Base-by-base conservation (phyloP, 495 filamentous ascomycete species). In the Tuber indicum region DNA sequence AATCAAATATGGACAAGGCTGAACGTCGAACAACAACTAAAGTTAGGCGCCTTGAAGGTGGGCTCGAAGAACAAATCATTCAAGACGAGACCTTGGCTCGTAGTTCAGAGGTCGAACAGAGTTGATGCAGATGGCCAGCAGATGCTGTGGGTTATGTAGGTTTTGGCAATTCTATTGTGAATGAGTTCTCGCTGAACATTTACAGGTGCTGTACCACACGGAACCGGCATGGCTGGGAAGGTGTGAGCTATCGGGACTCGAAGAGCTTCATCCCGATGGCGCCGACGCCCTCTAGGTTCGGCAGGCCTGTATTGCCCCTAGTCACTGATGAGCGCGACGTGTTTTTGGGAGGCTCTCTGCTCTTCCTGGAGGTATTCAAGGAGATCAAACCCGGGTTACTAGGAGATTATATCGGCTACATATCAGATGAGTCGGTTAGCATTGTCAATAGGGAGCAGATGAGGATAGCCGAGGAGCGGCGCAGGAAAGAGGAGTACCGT, bases 31-130 rank as follows among this genome's bases (percentile, higher is more conserved):
- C 74, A 80, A 39, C 77, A 73, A 14, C 23, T 75, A 26, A 74
- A 78, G 45, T 70, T 79, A 47, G 73, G 77, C 46, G 74, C 77
- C 36, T 36, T 80, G 42, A 79, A 79, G 23, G 73, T 74, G 9
- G 78, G 77, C n/a, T 79, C 78, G 2, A 73, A 80, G 26, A 80
- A 80, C 23, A 80, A 80, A 66, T 80, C 77, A 10, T 74, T 74
- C 41, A 80, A 80, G 72, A 80, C 75, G 14, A 74, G 77, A 12
- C 78, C 78, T 21, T 80, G 77, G 77, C 70, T 79, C 1, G 78
- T 79, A 42, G 36, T 79, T 36, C 62, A 72, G 62, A 76, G 43
- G 62, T 47, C 75, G 21, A 58, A 71, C n/a, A 80, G 72, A 1
- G 74, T 77, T 23, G 74, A 78, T n/a, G 58, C 75, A 71, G 43